Conservation (phyloP, 2,329 filamentous ascomycete species). For the Capronia epimyces region DNA sequence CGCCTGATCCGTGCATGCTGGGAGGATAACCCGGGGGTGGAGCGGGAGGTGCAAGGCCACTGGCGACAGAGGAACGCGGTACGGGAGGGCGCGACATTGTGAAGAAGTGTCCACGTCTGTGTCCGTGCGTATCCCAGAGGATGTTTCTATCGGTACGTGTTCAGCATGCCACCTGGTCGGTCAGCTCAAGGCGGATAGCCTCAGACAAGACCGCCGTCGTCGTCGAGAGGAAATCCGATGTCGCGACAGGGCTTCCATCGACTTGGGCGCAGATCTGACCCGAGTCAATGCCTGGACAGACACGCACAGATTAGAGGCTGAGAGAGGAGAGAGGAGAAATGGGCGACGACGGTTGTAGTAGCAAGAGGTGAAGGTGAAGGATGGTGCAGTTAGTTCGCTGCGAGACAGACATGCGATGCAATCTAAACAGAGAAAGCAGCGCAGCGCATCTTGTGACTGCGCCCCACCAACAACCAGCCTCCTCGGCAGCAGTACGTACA, state of each 20-base stretch:
- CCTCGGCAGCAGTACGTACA: not conserved
- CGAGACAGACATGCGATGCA: not conserved
- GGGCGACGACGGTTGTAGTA: not conserved
- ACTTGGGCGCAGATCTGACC: slow-evolving; percentile 4
- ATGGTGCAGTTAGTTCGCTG: not conserved
- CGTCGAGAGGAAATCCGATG: slow-evolving; percentile 14
- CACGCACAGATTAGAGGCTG: not conserved
- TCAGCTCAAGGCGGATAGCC: not conserved
- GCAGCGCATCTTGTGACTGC: slow-evolving; percentile 5
- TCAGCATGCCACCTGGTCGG: slow-evolving; percentile 8
- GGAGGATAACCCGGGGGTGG: slow-evolving; percentile 15
- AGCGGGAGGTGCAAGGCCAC: slow-evolving; percentile 20
- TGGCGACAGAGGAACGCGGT: slow-evolving; percentile 21
- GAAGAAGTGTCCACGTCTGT: not conserved
- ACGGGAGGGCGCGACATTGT: slow-evolving; percentile 21
- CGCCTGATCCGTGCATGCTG: slow-evolving; percentile 19
- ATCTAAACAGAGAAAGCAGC: not conserved
- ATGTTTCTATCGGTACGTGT: not conserved
- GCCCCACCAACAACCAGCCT: slow-evolving; percentile 12
- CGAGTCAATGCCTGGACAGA: not conserved
- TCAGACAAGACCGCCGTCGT: slow-evolving; percentile 17
- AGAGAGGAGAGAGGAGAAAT: not conserved
- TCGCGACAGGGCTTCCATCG: slow-evolving; percentile 18
- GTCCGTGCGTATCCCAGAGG: slow-evolving; percentile 2
- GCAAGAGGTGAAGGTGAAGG: no score